Evolutionary conservation across 805 yeast genomes (phyloP).

Genomic region (Martiniozyma abietophila): DNA sequence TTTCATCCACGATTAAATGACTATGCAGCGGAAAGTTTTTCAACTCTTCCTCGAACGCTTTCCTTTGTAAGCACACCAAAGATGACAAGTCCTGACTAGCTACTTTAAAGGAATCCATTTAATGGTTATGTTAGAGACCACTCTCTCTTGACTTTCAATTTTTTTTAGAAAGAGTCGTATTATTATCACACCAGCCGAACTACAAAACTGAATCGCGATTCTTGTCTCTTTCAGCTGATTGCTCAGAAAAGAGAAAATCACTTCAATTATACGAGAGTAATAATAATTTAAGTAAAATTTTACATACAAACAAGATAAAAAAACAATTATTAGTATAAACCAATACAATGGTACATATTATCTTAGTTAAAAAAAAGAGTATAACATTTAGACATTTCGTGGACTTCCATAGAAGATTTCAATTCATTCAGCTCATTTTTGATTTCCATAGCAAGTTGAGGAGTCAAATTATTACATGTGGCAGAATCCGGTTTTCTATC

Average conservation of each 20-base stretch:
- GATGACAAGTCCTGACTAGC: conserved; percentile 3
- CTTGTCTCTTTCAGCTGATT: too few species aligned
- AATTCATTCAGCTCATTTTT: conserved; percentile 75
- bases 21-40: conserved; percentile 16
- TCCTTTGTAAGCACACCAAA: conserved; percentile 15
- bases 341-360: too few species aligned
- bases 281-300: too few species aligned
- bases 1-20: conserved; percentile 24
- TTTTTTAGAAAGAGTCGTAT: too few species aligned
- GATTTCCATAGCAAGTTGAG: conserved; percentile 75
- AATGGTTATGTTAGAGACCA: neutral
- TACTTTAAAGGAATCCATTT: neutral
- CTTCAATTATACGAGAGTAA: too few species aligned
- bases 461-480: conserved; percentile 86
- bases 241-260: too few species aligned
- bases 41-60: conserved; percentile 14
- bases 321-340: too few species aligned
- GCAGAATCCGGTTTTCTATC: conserved; percentile 91
- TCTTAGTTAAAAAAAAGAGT: conserved; percentile 63
- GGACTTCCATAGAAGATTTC: conserved; percentile 76
- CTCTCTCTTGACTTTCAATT: neutral
- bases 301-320: too few species aligned
- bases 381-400: conserved; percentile 64
- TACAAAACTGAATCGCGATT: too few species aligned
- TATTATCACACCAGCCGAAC: too few species aligned